These are phyloP conservation scores for Panicum miliaceum DNA, from an alignment of 176 grass and related monocot species.

Conservation along the genomic window DNA sequence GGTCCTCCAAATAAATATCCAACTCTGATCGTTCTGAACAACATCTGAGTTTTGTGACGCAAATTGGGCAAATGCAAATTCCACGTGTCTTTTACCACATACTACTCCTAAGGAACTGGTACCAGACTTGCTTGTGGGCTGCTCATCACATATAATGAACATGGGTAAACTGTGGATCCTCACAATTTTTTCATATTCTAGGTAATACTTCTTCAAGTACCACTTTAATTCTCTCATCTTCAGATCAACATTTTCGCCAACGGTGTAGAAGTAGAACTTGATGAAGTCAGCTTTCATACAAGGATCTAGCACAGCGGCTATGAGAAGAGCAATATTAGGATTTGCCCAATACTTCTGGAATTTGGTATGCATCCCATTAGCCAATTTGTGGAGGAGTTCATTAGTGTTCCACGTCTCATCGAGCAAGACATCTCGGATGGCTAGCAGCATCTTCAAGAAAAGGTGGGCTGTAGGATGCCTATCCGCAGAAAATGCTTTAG, in stretches of 20 bases:
- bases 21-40: too few species aligned
- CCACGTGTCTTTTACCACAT: too few species aligned
- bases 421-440: not conserved
- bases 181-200: not conserved
- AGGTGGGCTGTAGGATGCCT: not conserved
- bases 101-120: too few species aligned
- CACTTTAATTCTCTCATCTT: rapidly evolving
- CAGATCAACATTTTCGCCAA: not conserved
- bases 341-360: not conserved
- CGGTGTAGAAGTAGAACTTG: not conserved
- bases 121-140: too few species aligned
- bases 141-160: too few species aligned
- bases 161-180: not conserved
- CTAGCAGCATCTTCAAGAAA: not conserved
- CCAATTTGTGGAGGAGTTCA: not conserved
- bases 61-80: too few species aligned
- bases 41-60: too few species aligned
- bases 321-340: not conserved
- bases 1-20: too few species aligned
- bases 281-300: not conserved
- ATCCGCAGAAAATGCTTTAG: not conserved
- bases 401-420: not conserved
- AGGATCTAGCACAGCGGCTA: not conserved
- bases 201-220: not conserved
- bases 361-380: not conserved